Evolutionary conservation across 208 protist genomes (phyloP), one percentile per base, ranked within the genome.

Genomic region (Wallacemonas sp.): DNA sequence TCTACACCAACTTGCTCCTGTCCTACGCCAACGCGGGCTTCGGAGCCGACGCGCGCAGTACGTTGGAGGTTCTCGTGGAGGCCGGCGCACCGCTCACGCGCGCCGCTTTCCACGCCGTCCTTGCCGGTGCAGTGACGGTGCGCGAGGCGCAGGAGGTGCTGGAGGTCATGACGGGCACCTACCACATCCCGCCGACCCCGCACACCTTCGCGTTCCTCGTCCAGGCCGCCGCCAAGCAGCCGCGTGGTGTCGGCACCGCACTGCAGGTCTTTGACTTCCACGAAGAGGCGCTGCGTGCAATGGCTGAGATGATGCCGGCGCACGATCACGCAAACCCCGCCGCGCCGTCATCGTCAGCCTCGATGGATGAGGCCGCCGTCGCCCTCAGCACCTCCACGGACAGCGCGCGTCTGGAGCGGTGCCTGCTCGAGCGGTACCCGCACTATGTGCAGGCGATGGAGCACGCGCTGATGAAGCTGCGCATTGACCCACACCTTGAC

Each of bases 1-100:
- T 92, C 49, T 96, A 94, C 67, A 87, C 87, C 16, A 92, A 91
- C 66, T 74, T 96, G 25, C 65, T 96, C 48, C 57, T 85, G 14
- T 68, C 86, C 41, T 96, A 94, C 68, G 63, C 76, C 3, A 64
- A 73, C 25, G 82, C 79, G 2, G 84, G 86, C 26, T 93, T 86
- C 57, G 82, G 77, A 23, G 72, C 77, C 20, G 91, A 96, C 67
- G 87, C 87, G 10, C 75, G 75, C 20, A 48, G 57, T 20, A 96
- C 76, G 50, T 65, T 96, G 29, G 86, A 92, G 11, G 86, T 94
- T 18, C 78, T 96, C 16, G 74, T 88, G 5, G 91, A 96, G 45
- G 86, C 87, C 22, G 87, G 87, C 41, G 91, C 87, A 7, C 85
- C 87, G 23, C 81, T 93, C 32, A 80, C 75, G 1, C 79, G 84